phyloP scores from a whole-genome alignment of 768 basidiomycete genomes.

The Sutorius australiensis region DNA sequence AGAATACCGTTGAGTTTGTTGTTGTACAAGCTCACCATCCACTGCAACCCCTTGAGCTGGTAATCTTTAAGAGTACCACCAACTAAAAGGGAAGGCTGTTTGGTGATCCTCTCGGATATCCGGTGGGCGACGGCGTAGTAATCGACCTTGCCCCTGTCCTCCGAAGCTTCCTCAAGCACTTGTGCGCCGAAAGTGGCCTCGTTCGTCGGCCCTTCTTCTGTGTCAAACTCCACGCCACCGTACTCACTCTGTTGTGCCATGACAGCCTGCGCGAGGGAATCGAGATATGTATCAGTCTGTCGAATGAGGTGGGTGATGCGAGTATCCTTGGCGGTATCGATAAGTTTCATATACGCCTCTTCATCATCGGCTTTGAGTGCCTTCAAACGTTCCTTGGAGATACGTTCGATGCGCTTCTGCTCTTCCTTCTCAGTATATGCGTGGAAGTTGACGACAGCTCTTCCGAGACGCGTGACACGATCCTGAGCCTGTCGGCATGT shows the following conservation, averaged over 20 bases:
- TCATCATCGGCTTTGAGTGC: slow-evolving; percentile 98
- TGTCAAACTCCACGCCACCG: slow-evolving; percentile 46
- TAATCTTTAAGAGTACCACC: slow-evolving; percentile 94
- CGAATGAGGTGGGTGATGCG: slow-evolving; percentile 94
- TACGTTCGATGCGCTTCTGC: slow-evolving; percentile 92
- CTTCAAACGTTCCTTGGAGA: slow-evolving; percentile 96
- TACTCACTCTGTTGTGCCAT: slow-evolving; percentile 84
- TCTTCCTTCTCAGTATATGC: slow-evolving; percentile 94
- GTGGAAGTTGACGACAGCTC: slow-evolving; percentile 81
- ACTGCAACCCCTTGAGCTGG: slow-evolving; percentile 91
- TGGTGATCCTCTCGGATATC: slow-evolving; percentile 79
- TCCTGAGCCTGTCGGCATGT: slow-evolving; percentile 64
- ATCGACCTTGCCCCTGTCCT: slow-evolving; percentile 76
- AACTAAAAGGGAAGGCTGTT: slow-evolving; percentile 68
- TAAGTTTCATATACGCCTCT: slow-evolving; percentile 98
- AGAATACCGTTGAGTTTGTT: slow-evolving; percentile 93
- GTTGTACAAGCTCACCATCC: slow-evolving; percentile 98
- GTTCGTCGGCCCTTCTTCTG: slow-evolving; percentile 69
- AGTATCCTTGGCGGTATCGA: slow-evolving; percentile 98
- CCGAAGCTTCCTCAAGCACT: slow-evolving; percentile 54
- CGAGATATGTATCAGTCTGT: slow-evolving; percentile 93
- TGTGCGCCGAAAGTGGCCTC: slow-evolving; percentile 92
- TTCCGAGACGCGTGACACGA: slow-evolving; percentile 61
- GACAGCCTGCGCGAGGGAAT: slow-evolving; percentile 92
- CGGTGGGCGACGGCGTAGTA: slow-evolving; percentile 96